Evolutionary conservation across 805 yeast species (phyloP).

Genomic region (Candida arabinofermentans): DNA sequence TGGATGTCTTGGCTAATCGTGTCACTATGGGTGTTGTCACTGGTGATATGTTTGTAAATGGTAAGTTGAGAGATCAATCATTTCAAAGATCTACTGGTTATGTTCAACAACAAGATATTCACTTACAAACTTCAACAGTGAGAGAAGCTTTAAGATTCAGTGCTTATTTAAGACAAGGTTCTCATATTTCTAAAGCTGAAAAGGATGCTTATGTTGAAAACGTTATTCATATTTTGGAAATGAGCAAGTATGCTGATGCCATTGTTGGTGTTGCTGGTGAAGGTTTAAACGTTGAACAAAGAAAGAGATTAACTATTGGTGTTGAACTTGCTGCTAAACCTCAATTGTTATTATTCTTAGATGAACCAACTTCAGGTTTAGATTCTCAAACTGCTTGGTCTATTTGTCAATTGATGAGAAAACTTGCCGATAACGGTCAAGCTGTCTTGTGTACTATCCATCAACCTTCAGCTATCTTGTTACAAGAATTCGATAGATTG

Average conservation of each 20-base stretch:
- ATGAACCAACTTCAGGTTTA: constrained; percentile 60
- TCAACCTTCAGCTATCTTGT: constrained; percentile 78
- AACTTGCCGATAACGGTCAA: constrained; percentile 49
- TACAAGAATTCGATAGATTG: constrained; percentile 75
- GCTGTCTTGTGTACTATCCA: constrained; percentile 69
- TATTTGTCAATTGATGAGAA: constrained; percentile 48
- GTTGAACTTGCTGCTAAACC: constrained; percentile 56
- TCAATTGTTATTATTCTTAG: constrained; percentile 48
- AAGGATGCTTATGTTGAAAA: constrained; percentile 50
- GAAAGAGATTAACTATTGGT: constrained; percentile 52
- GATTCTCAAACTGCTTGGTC: constrained; percentile 62
- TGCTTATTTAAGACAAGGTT: constrained; percentile 45
- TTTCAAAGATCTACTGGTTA: constrained; percentile 55
- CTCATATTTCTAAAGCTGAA: constrained; percentile 36
- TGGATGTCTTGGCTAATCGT: constrained; percentile 51
- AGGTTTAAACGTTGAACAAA: constrained; percentile 53
- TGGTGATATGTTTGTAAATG: constrained; percentile 57
- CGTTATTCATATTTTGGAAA: constrained; percentile 45
- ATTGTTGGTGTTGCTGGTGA: constrained; percentile 45
- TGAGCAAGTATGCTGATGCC: constrained; percentile 55
- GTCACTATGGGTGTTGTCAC: constrained; percentile 53
- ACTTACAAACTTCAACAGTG: constrained; percentile 47
- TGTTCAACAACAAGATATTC: constrained; percentile 59
- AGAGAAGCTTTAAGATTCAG: constrained; percentile 51
- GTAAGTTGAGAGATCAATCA: constrained; percentile 42